phyloP scores from a whole-genome alignment of 371 early-diverging fungal species.

The Fennellomyces sp. region DNA sequence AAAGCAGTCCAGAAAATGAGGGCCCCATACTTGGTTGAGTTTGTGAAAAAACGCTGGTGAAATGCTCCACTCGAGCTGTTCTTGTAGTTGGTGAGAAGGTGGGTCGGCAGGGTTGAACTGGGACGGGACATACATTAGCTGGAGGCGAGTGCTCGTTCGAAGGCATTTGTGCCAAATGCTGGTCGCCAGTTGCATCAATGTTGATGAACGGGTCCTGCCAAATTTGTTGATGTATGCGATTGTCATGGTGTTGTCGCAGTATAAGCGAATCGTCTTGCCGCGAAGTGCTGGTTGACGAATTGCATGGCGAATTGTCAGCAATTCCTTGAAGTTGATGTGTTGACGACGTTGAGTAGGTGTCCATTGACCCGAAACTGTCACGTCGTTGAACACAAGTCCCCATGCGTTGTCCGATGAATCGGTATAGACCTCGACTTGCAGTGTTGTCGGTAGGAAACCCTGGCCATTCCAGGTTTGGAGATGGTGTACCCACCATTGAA shows the following conservation, averaged over 20 bases:
- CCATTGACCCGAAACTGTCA: conserved; percentile 14
- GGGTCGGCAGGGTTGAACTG: conserved; percentile 31
- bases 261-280: conserved; percentile 10
- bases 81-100: conserved; percentile 16
- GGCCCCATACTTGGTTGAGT: conserved; percentile 27
- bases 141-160: conserved; percentile 16
- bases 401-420: conserved; percentile 27
- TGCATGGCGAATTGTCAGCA: conserved; percentile 13
- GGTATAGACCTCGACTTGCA: conserved; percentile 22
- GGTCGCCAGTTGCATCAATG: conserved; percentile 14
- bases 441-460: conserved; percentile 17
- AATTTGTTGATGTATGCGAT: conserved; percentile 32
- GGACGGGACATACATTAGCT: conserved; percentile 28
- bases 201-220: conserved; percentile 24
- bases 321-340: conserved; percentile 12
- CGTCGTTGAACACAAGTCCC: conserved; percentile 20
- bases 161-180: conserved; percentile 25
- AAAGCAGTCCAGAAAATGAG: conserved; percentile 24
- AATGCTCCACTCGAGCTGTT: conserved; percentile 32
- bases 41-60: conserved; percentile 5
- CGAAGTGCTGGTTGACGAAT: conserved; percentile 7
- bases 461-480: conserved; percentile 24
- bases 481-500: conserved; percentile 25
- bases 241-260: conserved; percentile 33
- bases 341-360: neutral